phyloP scores from a whole-genome alignment of 2,329 filamentous ascomycete genomes.

The Cadophora sp. region DNA sequence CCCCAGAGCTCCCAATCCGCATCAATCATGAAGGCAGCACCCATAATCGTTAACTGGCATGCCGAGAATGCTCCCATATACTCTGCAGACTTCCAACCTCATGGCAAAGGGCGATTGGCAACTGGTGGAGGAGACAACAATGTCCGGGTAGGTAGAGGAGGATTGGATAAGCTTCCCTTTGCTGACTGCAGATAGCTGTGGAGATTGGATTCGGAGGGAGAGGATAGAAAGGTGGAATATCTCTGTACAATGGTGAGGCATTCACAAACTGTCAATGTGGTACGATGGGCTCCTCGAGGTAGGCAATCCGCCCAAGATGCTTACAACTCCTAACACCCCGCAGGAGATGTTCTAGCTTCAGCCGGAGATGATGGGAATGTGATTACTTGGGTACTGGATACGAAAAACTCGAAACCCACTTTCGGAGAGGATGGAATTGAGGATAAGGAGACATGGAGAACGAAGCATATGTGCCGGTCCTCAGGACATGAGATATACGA shows the following conservation, averaged over 20 bases:
- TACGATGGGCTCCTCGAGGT: conserved; percentile 95
- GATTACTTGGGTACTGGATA: conserved; percentile 89
- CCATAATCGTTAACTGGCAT: conserved; percentile 98
- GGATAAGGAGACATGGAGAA: conserved; percentile 95
- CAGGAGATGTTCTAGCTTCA: conserved; percentile 91
- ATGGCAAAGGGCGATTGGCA: conserved; percentile 88
- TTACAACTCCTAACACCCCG: conserved; percentile 24
- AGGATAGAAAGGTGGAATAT: conserved; percentile 89
- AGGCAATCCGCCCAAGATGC: conserved; percentile 41
- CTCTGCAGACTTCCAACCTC: conserved; percentile 93
- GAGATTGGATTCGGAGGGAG: conserved; percentile 85
- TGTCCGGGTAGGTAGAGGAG: conserved; percentile 71
- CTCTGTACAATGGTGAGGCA: conserved; percentile 91
- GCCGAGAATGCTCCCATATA: conserved; percentile 97
- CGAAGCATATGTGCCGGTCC: conserved; percentile 97
- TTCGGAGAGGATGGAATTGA: conserved; percentile 88
- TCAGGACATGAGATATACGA: conserved; percentile 97
- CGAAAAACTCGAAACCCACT: conserved; percentile 66
- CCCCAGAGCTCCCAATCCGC: conserved; percentile 27
- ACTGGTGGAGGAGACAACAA: conserved; percentile 97
- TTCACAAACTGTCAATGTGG: conserved; percentile 97
- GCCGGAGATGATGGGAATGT: conserved; percentile 98
- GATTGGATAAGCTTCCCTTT: background rate
- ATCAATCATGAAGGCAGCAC: conserved; percentile 85
- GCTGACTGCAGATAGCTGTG: conserved; percentile 70